Conservation (phyloP, 2,329 filamentous ascomycete species). For the Chrysoporthe austroafricana region DNA sequence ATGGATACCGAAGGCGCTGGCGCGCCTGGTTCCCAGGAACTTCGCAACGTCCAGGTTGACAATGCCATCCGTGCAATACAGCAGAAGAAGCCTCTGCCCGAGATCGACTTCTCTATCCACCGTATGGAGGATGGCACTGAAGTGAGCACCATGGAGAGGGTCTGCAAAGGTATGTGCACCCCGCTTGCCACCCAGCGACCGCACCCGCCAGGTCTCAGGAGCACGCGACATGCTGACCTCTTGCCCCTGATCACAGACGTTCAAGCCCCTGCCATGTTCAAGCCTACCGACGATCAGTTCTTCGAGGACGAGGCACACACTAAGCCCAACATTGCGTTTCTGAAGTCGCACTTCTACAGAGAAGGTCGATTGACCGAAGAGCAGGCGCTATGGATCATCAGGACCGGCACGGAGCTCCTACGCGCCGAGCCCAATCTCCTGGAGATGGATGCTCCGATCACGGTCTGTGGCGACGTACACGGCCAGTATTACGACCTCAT, state of each 20-base stretch:
- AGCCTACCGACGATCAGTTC: constrained; percentile 93
- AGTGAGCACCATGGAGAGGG: constrained; percentile 92
- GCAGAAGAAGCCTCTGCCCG: constrained; percentile 92
- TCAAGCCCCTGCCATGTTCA: constrained; percentile 92
- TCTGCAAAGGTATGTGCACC: constrained; percentile 84
- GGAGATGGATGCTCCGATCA: constrained; percentile 99
- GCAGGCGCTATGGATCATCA: constrained; percentile 94
- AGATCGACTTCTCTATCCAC: constrained; percentile 98
- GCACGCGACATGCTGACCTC: constrained; percentile 17
- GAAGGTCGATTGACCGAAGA: constrained; percentile 97
- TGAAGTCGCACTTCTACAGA: constrained; percentile 98
- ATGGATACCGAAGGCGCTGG: constrained; percentile 54
- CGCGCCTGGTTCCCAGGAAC: constrained; percentile 46
- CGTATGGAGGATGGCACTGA: constrained; percentile 97
- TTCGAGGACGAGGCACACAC: constrained; percentile 81
- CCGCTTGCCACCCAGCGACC: constrained; percentile 14
- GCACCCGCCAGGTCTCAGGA: neutral
- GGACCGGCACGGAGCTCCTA: constrained; percentile 83
- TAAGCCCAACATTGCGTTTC: constrained; percentile 90
- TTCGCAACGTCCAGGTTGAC: constrained; percentile 70
- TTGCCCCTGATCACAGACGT: constrained; percentile 50
- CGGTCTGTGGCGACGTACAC: constrained; percentile 96
- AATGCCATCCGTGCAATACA: constrained; percentile 90
- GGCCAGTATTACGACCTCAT: constrained; percentile 99
- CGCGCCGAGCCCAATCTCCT: constrained; percentile 91